Evolutionary conservation across 2,329 filamentous ascomycete genomes (phyloP).

Genomic region (Plenodomus lindquistii): DNA sequence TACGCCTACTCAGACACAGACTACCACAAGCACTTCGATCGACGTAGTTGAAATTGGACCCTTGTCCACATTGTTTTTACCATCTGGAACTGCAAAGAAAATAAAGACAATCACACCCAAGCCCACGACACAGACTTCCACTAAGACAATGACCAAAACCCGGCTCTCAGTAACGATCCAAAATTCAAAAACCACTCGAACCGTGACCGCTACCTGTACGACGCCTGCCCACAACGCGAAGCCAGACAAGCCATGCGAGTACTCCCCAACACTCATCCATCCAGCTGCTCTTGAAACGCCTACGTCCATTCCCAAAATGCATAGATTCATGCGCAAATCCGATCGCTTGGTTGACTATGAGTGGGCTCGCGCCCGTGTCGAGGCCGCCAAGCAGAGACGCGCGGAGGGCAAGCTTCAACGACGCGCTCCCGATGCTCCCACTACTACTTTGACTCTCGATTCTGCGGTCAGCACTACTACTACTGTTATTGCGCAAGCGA

Average conservation of each 20-base stretch:
- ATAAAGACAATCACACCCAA: slow-evolving; percentile 39
- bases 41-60: slow-evolving; percentile 33
- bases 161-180: slow-evolving; percentile 31
- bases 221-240: slow-evolving; percentile 30
- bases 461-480: slow-evolving; percentile 35
- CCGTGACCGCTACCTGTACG: slow-evolving; percentile 45
- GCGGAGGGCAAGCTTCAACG: slow-evolving; percentile 24
- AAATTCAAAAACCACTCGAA: slow-evolving; percentile 37
- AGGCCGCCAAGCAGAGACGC: slow-evolving; percentile 40
- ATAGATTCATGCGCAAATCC: slow-evolving; percentile 27
- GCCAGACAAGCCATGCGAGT: slow-evolving; percentile 41
- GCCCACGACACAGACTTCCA: slow-evolving; percentile 28
- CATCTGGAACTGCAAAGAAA: slow-evolving; percentile 36
- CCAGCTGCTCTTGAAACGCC: slow-evolving; percentile 35
- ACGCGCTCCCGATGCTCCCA: slow-evolving; percentile 43
- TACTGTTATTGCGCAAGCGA: slow-evolving; percentile 32
- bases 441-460: slow-evolving; percentile 36
- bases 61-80: slow-evolving; percentile 35
- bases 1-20: slow-evolving; percentile 31
- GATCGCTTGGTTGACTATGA: slow-evolving; percentile 38
- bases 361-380: slow-evolving; percentile 40
- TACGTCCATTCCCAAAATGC: slow-evolving; percentile 23
- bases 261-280: slow-evolving; percentile 41
- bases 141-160: slow-evolving; percentile 32
- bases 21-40: slow-evolving; percentile 25